These are phyloP conservation scores for Diutina sp. DNA, from an alignment of 1,139 yeast species.

Conservation along the genomic window DNA sequence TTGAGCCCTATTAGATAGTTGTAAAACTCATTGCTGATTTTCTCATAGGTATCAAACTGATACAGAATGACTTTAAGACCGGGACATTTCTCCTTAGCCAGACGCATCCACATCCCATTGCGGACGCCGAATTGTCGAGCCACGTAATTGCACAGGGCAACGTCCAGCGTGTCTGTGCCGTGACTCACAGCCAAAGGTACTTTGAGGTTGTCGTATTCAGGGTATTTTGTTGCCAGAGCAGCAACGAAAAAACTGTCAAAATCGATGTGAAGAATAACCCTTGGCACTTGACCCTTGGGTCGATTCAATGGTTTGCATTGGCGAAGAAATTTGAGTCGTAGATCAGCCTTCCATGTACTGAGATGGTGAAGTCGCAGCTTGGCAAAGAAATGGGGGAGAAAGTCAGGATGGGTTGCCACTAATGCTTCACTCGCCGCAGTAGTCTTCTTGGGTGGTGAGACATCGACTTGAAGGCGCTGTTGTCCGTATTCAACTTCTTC, in stretches of 20 bases:
- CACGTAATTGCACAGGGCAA: constrained; percentile 87
- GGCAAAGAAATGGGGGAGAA: constrained; percentile 57
- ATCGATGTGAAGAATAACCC: constrained; percentile 63
- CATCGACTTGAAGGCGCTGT: constrained; percentile 16
- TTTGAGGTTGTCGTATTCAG: constrained; percentile 38
- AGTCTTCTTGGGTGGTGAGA: background rate
- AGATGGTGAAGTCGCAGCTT: constrained; percentile 81
- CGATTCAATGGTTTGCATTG: constrained; percentile 10
- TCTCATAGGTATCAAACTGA: constrained; percentile 64
- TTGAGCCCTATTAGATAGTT: constrained; percentile 34
- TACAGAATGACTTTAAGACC: constrained; percentile 49
- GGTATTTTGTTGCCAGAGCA: constrained; percentile 53
- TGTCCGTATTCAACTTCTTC: constrained; percentile 42
- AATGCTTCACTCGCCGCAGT: constrained; percentile 10
- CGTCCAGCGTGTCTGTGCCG: constrained; percentile 58
- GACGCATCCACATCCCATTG: constrained; percentile 83
- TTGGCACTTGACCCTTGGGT: constrained; percentile 2
- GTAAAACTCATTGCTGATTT: constrained; percentile 33
- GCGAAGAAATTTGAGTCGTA: constrained; percentile 46
- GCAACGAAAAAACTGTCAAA: constrained; percentile 92
- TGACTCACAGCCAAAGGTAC: constrained; percentile 80
- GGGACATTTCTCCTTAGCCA: constrained; percentile 58
- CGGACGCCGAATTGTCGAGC: constrained; percentile 64
- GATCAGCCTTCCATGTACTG: constrained; percentile 74
- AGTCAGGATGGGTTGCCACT: constrained; percentile 71